Percentiles rank a stretch among this genome's conserved stretches.
Conservation (phyloP, 2,329 filamentous ascomycete genomes). For the Emydomyces testavorans region DNA sequence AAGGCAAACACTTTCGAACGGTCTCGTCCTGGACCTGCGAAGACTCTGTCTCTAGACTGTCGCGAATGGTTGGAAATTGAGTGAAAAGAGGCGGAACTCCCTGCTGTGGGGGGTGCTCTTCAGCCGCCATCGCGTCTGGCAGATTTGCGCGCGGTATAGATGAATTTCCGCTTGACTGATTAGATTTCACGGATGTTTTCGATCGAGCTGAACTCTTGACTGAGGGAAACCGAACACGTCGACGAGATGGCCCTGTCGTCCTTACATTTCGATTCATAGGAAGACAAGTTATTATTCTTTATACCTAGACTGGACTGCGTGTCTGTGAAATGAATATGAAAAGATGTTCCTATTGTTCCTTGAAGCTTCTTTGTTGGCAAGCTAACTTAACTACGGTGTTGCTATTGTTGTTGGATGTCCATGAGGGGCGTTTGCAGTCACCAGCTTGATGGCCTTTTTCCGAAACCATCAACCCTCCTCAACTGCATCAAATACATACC, state of each 20-base stretch:
- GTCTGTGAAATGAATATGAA: neutral
- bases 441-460: too few species aligned
- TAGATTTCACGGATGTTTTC: constrained; percentile 8
- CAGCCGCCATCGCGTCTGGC: constrained; percentile 1
- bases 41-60: constrained; percentile 55
- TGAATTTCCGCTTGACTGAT: neutral
- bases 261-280: constrained; percentile 27
- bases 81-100: constrained; percentile 32
- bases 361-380: neutral
- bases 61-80: constrained; percentile 49
- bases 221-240: constrained; percentile 31
- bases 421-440: too few species aligned
- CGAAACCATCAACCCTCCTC: too few species aligned
- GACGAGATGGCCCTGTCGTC: constrained; percentile 27
- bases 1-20: constrained; percentile 56
- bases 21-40: constrained; percentile 59
- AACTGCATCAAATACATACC: too few species aligned
- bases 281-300: neutral
- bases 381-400: neutral
- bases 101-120: constrained; percentile 15
- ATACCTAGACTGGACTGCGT: neutral
- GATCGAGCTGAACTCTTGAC: constrained; percentile 18
- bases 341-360: constrained; percentile 8
- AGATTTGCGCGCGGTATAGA: neutral
- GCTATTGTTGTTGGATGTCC: too few species aligned